phyloP scores from a whole-genome alignment of 768 basidiomycete genomes.

The Lactarius vividus region DNA sequence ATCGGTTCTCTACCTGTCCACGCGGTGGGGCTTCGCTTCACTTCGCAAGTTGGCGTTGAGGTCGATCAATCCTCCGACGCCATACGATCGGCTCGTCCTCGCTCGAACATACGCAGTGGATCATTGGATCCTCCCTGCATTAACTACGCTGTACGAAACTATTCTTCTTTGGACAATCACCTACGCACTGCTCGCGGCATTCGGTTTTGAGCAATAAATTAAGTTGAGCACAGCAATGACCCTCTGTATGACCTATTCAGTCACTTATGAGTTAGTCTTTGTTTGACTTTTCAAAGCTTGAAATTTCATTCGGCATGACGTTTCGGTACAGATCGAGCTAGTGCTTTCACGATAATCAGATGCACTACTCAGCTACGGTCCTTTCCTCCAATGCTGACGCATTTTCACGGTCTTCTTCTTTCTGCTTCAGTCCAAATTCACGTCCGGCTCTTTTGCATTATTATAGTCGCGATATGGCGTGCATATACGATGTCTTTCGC shows the following conservation, averaged over 20 bases:
- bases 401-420: neutral
- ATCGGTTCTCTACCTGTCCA: conserved; percentile 30
- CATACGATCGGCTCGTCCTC: conserved; percentile 14
- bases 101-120: conserved; percentile 11
- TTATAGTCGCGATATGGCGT: neutral
- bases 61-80: neutral
- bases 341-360: neutral
- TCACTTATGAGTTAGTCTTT: too few relatives aligned
- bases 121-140: conserved; percentile 14
- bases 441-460: neutral
- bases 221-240: too few relatives aligned
- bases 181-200: too few relatives aligned
- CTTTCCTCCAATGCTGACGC: neutral
- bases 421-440: neutral
- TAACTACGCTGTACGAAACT: conserved; percentile 16
- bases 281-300: too few relatives aligned
- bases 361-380: too few relatives aligned
- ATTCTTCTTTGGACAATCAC: too few relatives aligned
- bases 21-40: conserved; percentile 34
- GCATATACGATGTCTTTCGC: neutral
- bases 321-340: neutral
- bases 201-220: too few relatives aligned
- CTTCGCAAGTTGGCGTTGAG: conserved; percentile 26
- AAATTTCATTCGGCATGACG: too few relatives aligned
- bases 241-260: too few relatives aligned